Conservation (phyloP, 2,329 filamentous ascomycete genomes). For the Colletotrichum lentis region DNA sequence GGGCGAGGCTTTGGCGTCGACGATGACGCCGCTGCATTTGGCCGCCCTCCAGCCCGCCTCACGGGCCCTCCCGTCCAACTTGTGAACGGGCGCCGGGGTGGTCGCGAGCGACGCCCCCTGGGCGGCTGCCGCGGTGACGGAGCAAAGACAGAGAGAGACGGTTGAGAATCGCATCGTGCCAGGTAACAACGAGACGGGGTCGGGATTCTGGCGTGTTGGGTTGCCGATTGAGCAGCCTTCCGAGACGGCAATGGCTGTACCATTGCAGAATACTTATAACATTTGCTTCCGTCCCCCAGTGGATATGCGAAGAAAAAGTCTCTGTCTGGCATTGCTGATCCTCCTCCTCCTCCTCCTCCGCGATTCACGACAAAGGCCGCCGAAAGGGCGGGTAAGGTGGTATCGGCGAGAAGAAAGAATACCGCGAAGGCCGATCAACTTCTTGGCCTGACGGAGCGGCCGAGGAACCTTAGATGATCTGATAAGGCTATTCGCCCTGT, state of each 20-base stretch:
- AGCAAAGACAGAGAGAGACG: neutral
- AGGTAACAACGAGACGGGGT: neutral
- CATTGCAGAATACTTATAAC: neutral
- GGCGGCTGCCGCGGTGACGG: neutral
- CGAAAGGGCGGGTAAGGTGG: neutral
- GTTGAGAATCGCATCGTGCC: neutral
- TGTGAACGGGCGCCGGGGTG: neutral
- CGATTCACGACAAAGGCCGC: no score
- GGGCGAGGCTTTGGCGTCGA: slow-evolving; percentile 10
- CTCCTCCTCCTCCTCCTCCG: no score
- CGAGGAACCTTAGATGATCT: slow-evolving; percentile 9
- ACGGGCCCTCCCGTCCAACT: no score
- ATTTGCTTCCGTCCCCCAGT: no score
- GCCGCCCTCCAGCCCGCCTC: slow-evolving; percentile 7
- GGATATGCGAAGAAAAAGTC: no score
- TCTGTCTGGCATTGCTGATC: no score
- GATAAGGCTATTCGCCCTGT: neutral
- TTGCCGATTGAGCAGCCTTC: neutral
- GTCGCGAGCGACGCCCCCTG: no score
- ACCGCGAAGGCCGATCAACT: neutral
- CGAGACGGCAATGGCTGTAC: accelerated
- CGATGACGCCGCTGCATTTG: slow-evolving; percentile 2
- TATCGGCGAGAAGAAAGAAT: slow-evolving; percentile 1
- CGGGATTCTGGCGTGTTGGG: neutral
- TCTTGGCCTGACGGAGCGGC: slow-evolving; percentile 2